These are phyloP conservation scores for Deinandra increscens DNA, from an alignment of 129 eudicot genomes.

Conservation along the genomic window DNA sequence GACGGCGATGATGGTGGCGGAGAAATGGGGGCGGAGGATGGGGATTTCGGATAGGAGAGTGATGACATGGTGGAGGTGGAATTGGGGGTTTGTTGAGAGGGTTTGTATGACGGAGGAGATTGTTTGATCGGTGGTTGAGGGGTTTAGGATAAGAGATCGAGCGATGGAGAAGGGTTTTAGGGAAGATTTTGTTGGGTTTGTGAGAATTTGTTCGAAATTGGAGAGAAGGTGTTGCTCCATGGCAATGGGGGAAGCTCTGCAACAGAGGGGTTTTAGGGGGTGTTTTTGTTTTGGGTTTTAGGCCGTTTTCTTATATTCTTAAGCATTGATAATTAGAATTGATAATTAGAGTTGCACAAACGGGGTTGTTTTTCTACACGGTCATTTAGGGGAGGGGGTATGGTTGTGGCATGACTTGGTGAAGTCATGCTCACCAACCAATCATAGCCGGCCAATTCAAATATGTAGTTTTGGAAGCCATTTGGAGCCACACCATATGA, in stretches of 20 bases:
- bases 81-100: constrained; percentile 30
- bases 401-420: no score
- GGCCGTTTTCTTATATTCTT: no score
- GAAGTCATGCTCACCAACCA: no score
- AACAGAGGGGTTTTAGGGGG: no score
- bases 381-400: no score
- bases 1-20: constrained; percentile 36
- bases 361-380: no score
- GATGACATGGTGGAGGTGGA: constrained; percentile 31
- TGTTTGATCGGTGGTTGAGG: constrained; percentile 56
- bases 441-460: no score
- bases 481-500: no score
- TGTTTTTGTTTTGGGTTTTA: no score
- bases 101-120: constrained; percentile 51
- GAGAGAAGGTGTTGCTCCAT: constrained; percentile 51
- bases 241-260: constrained; percentile 2
- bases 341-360: no score
- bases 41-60: constrained; percentile 56
- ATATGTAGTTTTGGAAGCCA: no score
- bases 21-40: constrained; percentile 38
- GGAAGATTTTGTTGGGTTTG: constrained; percentile 16
- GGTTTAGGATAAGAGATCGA: constrained; percentile 57
- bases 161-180: constrained; percentile 39
- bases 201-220: constrained; percentile 10
- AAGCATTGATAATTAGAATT: no score